Evolutionary conservation across 441 rosid species (phyloP).

Genomic region (Gossypium aridum): DNA sequence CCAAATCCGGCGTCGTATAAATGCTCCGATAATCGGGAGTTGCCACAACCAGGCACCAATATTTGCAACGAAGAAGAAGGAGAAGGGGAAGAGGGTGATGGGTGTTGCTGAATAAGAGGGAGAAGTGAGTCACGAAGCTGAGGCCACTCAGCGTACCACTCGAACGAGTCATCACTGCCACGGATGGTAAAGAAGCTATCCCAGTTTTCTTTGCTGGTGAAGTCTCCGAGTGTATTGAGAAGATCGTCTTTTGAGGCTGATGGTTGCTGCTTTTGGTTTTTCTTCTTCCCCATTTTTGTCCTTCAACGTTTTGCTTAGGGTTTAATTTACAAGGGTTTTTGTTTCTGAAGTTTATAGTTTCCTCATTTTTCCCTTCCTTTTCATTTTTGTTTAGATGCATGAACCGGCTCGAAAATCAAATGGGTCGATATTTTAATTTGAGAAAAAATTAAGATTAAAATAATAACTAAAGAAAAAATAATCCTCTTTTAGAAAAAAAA

Average conservation of each 20-base stretch:
- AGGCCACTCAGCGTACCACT: constrained; percentile 98
- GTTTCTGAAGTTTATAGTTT: background rate
- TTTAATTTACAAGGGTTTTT: background rate
- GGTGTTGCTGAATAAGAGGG: constrained; percentile 30
- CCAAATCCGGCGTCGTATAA: constrained; percentile 75
- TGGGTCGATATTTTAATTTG: no score
- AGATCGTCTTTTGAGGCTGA: constrained; percentile 32
- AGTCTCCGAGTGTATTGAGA: constrained; percentile 63
- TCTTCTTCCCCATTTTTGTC: constrained; percentile 57
- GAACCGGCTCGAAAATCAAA: no score
- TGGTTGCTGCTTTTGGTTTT: constrained; percentile 23
- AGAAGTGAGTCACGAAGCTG: constrained; percentile 57
- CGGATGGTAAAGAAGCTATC: constrained; percentile 87
- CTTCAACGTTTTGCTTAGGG: background rate
- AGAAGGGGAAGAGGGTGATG: constrained; percentile 10
- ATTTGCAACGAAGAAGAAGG: constrained; percentile 40
- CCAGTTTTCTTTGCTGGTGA: constrained; percentile 97
- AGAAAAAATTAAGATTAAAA: no score
- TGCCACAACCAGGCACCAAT: constrained; percentile 88
- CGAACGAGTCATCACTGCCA: constrained; percentile 74
- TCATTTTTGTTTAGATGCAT: background rate
- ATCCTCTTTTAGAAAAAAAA: no score
- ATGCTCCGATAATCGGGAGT: constrained; percentile 76
- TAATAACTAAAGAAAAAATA: no score
- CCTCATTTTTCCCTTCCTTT: background rate